These are phyloP conservation scores for Lyophyllum atratum DNA, from an alignment of 768 basidiomycete genomes.

Conservation along the genomic window DNA sequence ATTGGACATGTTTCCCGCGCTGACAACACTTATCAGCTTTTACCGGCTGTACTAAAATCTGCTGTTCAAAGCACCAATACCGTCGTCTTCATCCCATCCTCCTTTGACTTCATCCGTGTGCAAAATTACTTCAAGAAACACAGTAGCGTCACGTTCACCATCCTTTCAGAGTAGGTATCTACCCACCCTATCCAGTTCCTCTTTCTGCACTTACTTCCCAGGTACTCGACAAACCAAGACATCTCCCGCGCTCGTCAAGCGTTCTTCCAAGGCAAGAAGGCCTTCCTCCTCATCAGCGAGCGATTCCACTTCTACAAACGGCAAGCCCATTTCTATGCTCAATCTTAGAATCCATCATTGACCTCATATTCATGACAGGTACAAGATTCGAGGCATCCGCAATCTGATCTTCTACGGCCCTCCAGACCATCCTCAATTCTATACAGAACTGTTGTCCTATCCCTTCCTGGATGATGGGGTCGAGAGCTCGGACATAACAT, in stretches of 20 bases:
- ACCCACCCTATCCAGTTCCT: background rate
- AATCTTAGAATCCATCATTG: background rate
- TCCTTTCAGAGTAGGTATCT: constrained; percentile 82
- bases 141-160: constrained; percentile 68
- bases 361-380: constrained; percentile 46
- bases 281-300: constrained; percentile 90
- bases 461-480: constrained; percentile 91
- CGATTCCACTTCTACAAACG: constrained; percentile 98
- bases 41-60: constrained; percentile 84
- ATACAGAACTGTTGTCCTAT: constrained; percentile 85
- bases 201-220: constrained; percentile 27
- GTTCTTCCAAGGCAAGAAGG: constrained; percentile 86
- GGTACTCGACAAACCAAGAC: constrained; percentile 92
- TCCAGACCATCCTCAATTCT: constrained; percentile 90
- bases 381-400: constrained; percentile 90
- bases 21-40: constrained; percentile 49
- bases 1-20: background rate
- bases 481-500: constrained; percentile 84
- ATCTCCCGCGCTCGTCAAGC: constrained; percentile 91
- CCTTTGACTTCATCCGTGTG: constrained; percentile 94
- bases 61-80: constrained; percentile 93
- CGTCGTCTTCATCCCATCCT: constrained; percentile 88
- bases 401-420: constrained; percentile 93
- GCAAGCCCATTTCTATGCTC: constrained; percentile 33
- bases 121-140: constrained; percentile 83